Evolutionary conservation across 2,329 filamentous ascomycete genomes (phyloP), one percentile per base, ranked within the genome.

Genomic region (Uncinocarpus reesii): DNA sequence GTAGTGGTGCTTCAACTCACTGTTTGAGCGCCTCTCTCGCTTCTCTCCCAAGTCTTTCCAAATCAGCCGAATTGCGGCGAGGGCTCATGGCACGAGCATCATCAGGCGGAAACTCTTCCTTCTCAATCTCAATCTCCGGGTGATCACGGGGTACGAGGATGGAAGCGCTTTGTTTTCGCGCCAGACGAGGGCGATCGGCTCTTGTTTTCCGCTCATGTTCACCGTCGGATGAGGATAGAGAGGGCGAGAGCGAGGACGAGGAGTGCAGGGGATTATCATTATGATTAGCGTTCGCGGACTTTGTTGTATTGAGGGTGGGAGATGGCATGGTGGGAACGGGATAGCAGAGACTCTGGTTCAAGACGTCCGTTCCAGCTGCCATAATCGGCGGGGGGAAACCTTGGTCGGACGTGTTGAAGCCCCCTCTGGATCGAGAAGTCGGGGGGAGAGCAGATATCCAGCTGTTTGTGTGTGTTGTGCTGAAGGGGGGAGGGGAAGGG

Each of bases 11-110:
- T n/a, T n/a, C n/a, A 10, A 71, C 75, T 68, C 66, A 79, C 76
- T 79, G 76, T 61, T 80, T 76, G 53, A 82, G 62, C 21, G 75
- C 73, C 56, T 76, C 70, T 51, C 89, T 75, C 31, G 89, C 87
- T 61, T 90, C 86, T 59, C 85, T 81, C 57, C 88, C 84, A 65
- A 96, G 77, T 62, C 81, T 83, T 66, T 95, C 86, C 47, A 95
- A 78, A 62, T 96, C 90, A 61, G 92, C 87, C 59, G 83, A 93
- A 55, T 87, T 95, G 59, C 90, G 75, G 57, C 90, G 76, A 2
- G 90, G 90, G 64, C 89, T 95, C 90, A 98, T 96, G 52, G 87
- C 85, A 60, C 90, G 75, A 53, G 92, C 89, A 65, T 95, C 89
- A 63, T 87, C 84, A 20, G 88, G 84, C 21, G 88, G 86, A 57